Conservation (phyloP, 495 filamentous ascomycete species). For the Aspergillus affinis region DNA sequence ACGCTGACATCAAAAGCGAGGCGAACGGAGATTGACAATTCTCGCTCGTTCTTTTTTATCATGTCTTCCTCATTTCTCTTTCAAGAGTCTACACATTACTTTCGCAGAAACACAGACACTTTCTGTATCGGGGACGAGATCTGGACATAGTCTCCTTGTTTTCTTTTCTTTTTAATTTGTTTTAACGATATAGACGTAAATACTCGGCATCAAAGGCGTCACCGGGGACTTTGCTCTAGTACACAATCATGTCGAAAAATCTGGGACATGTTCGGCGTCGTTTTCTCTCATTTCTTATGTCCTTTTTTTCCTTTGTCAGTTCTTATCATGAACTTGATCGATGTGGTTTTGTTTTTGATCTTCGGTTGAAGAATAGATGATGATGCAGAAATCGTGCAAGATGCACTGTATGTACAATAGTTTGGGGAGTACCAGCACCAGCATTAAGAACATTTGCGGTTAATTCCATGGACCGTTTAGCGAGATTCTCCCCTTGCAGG, state of each 20-base stretch:
- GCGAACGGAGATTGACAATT: slow-evolving; percentile 22
- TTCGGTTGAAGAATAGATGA: slow-evolving; percentile 22
- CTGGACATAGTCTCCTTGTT: slow-evolving; percentile 25
- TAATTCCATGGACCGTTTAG: neutral
- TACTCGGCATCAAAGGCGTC: slow-evolving; percentile 33
- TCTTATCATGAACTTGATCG: slow-evolving; percentile 2
- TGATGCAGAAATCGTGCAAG: neutral
- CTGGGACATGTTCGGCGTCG: slow-evolving; percentile 22
- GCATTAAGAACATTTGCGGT: neutral
- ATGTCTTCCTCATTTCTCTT: neutral
- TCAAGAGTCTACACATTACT: slow-evolving; percentile 1
- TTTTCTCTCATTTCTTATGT: slow-evolving; percentile 13
- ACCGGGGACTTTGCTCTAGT: slow-evolving; percentile 21
- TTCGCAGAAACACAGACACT: slow-evolving; percentile 12
- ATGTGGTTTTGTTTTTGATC: slow-evolving; percentile 9
- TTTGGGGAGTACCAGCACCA: neutral
- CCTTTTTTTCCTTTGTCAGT: slow-evolving; percentile 14
- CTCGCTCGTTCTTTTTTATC: slow-evolving; percentile 3
- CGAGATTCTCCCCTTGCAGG: neutral
- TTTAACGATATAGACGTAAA: slow-evolving; percentile 32
- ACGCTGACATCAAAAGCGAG: slow-evolving; percentile 28
- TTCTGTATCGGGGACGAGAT: slow-evolving; percentile 14
- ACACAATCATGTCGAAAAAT: slow-evolving; percentile 22
- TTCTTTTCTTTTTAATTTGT: slow-evolving; percentile 6
- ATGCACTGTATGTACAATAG: slow-evolving; percentile 9